Percentiles rank a stretch among this genome's conserved stretches.
phyloP scores from a whole-genome alignment of 108 stramenopile genomes.

The Nitzschia inconspicua region DNA sequence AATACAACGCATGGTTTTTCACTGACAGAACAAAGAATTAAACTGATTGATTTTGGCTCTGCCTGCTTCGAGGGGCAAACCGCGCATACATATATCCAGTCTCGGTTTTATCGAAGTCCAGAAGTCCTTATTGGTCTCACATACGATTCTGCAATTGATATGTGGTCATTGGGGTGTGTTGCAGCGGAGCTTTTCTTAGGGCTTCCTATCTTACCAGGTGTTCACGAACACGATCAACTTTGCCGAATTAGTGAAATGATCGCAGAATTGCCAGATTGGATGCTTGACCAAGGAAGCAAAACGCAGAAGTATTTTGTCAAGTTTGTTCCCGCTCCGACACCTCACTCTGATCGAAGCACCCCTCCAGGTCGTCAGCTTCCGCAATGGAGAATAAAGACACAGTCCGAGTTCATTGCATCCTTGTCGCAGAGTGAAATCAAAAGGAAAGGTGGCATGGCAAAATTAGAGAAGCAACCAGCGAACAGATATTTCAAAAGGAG shows the following conservation, averaged over 20 bases:
- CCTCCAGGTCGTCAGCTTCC: slow-evolving; percentile 2
- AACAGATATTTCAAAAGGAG: slow-evolving; percentile 80
- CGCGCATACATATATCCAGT: slow-evolving; percentile 96
- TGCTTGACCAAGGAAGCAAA: slow-evolving; percentile 83
- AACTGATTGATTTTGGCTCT: slow-evolving; percentile 97
- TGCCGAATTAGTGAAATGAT: slow-evolving; percentile 92
- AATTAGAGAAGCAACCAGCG: slow-evolving; percentile 75
- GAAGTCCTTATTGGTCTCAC: slow-evolving; percentile 92
- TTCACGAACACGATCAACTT: slow-evolving; percentile 95
- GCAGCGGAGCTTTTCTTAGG: slow-evolving; percentile 95
- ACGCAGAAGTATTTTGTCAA: slow-evolving; percentile 63
- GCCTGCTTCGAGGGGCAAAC: slow-evolving; percentile 90
- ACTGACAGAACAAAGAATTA: slow-evolving; percentile 45
- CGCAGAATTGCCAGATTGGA: slow-evolving; percentile 83
- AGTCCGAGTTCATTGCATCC: slow-evolving; percentile 68
- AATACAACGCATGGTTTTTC: not conserved
- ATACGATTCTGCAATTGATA: slow-evolving; percentile 96
- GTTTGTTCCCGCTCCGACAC: slow-evolving; percentile 5
- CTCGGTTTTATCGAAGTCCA: slow-evolving; percentile 97
- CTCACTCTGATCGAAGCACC: slow-evolving; percentile 4
- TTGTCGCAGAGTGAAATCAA: slow-evolving; percentile 62
- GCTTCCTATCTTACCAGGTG: slow-evolving; percentile 94
- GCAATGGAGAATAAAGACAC: slow-evolving; percentile 63
- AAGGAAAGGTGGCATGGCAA: slow-evolving; percentile 64
- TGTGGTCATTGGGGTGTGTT: slow-evolving; percentile 97